phyloP scores from a whole-genome alignment of 2,329 filamentous ascomycete species.

The Penicillium olsonii region DNA sequence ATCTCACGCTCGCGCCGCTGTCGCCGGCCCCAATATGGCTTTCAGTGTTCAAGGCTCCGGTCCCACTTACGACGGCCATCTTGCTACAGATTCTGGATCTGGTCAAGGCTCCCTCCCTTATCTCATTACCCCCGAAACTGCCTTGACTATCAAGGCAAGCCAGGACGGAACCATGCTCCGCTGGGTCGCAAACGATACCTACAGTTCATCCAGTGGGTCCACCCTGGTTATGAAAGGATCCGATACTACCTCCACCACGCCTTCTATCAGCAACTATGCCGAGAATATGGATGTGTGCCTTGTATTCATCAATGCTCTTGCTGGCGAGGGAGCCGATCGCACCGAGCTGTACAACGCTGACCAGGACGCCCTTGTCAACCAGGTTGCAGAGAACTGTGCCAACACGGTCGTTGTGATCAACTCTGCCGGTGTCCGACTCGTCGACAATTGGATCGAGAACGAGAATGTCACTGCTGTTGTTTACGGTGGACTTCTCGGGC shows the following conservation, averaged over 20 bases:
- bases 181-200: slow-evolving; percentile 22
- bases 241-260: slow-evolving; percentile 6
- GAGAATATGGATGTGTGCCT: slow-evolving; percentile 53
- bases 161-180: slow-evolving; percentile 22
- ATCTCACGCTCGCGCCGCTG: slow-evolving; percentile 47
- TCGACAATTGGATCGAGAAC: slow-evolving; percentile 66
- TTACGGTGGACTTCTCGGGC: slow-evolving; percentile 78
- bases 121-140: slow-evolving; percentile 16
- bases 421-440: slow-evolving; percentile 69
- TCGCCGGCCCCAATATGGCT: slow-evolving; percentile 33
- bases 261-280: slow-evolving; percentile 11
- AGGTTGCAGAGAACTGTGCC: slow-evolving; percentile 77
- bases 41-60: slow-evolving; percentile 21
- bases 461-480: slow-evolving; percentile 81
- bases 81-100: slow-evolving; percentile 17
- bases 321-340: slow-evolving; percentile 76
- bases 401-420: slow-evolving; percentile 89
- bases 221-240: slow-evolving; percentile 12
- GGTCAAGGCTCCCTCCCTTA: slow-evolving; percentile 19
- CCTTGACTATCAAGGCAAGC: slow-evolving; percentile 13
- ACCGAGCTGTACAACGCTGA: slow-evolving; percentile 57
- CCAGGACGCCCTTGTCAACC: slow-evolving; percentile 78
- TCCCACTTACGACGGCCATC: slow-evolving; percentile 15
- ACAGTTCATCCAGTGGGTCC: slow-evolving; percentile 9
- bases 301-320: slow-evolving; percentile 82